Percentiles rank a stretch among this genome's conserved stretches.
Conservation (phyloP, 164 flowering plant genomes). For the Aristolochia fimbriata region DNA sequence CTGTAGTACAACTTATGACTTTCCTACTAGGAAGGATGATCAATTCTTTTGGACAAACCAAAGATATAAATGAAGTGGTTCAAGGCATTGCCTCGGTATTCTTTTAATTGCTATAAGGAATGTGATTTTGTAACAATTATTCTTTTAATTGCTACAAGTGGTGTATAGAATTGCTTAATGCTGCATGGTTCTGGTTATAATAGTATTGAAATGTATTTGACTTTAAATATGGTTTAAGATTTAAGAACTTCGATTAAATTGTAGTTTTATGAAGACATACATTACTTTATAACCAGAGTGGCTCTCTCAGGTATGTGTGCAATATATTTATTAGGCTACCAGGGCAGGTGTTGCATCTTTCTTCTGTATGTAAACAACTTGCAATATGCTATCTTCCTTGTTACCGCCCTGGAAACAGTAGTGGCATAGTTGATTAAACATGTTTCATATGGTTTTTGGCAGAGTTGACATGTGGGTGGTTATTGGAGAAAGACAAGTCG, state of each 20-base stretch:
- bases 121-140: too few relatives aligned
- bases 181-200: too few relatives aligned
- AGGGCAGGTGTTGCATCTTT: slow-evolving; percentile 35
- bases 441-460: slow-evolving; percentile 9
- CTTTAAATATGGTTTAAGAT: too few relatives aligned
- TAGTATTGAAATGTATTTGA: too few relatives aligned
- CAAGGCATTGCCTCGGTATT: slow-evolving; percentile 30
- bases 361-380: slow-evolving; percentile 29
- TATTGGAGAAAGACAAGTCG: slow-evolving; percentile 54
- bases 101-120: neutral
- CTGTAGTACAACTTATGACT: slow-evolving; percentile 34
- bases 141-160: too few relatives aligned
- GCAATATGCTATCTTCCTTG: too few relatives aligned
- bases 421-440: too few relatives aligned
- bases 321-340: slow-evolving; percentile 40
- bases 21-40: slow-evolving; percentile 23
- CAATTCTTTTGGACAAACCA: slow-evolving; percentile 22
- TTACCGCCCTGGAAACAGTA: too few relatives aligned
- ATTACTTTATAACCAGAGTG: too few relatives aligned
- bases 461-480: slow-evolving; percentile 60
- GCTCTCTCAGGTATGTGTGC: slow-evolving; percentile 32
- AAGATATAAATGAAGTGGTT: slow-evolving; percentile 10
- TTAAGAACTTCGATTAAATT: too few relatives aligned
- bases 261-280: too few relatives aligned
- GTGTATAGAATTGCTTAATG: too few relatives aligned